These are phyloP conservation scores for Chaetomium sp. DNA, from an alignment of 2,329 filamentous ascomycete genomes.

Conservation along the genomic window DNA sequence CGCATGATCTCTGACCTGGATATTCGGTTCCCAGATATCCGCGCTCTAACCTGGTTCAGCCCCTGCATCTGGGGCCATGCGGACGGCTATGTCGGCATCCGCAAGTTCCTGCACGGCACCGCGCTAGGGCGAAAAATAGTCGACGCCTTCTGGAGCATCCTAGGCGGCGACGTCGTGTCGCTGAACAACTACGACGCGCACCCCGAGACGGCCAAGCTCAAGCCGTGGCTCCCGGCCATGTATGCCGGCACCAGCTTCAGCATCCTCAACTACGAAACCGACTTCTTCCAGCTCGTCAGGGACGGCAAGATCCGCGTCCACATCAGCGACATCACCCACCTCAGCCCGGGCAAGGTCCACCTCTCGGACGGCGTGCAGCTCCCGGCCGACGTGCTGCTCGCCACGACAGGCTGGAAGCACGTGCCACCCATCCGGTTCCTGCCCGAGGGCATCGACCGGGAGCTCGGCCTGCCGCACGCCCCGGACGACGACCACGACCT, in stretches of 20 bases:
- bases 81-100: slow-evolving; percentile 59
- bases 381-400: slow-evolving; percentile 54
- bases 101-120: slow-evolving; percentile 60
- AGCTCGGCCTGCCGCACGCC: slow-evolving; percentile 54
- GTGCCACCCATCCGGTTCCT: slow-evolving; percentile 55
- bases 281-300: slow-evolving; percentile 59
- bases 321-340: slow-evolving; percentile 52
- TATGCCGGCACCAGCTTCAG: slow-evolving; percentile 58
- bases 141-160: slow-evolving; percentile 58
- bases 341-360: slow-evolving; percentile 47
- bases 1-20: not conserved
- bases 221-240: slow-evolving; percentile 54
- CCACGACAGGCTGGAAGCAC: slow-evolving; percentile 61
- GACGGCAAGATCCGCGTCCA: slow-evolving; percentile 55
- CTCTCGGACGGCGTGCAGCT: slow-evolving; percentile 53
- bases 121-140: slow-evolving; percentile 59
- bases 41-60: slow-evolving; percentile 72
- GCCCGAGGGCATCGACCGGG: slow-evolving; percentile 48
- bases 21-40: slow-evolving; percentile 48
- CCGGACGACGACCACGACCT: slow-evolving; percentile 23
- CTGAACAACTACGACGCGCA: slow-evolving; percentile 58
- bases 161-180: slow-evolving; percentile 57
- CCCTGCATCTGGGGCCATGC: slow-evolving; percentile 71
- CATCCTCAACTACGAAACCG: slow-evolving; percentile 61
- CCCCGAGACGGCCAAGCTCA: slow-evolving; percentile 55